Evolutionary conservation across 345 rosid species (phyloP).

Genomic region (rapeseed (Brassica napus)): DNA sequence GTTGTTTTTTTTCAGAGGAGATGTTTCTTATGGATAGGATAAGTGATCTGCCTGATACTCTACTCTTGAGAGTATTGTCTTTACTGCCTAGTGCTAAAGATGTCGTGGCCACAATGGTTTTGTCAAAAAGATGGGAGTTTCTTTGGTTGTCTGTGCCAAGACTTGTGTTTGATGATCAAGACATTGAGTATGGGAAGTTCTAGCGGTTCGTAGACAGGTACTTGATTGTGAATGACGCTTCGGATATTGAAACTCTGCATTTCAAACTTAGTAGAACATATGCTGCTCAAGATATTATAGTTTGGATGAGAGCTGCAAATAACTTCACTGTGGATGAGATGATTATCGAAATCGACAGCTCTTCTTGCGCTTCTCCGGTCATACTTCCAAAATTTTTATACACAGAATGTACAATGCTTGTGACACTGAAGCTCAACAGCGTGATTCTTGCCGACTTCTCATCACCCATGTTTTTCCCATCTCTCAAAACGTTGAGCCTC

Average conservation of each 20-base stretch:
- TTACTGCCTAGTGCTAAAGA: background rate
- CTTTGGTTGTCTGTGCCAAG: conserved; percentile 18
- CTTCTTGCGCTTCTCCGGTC: background rate
- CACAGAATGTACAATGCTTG: background rate
- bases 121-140: conserved; percentile 15
- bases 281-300: background rate
- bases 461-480: background rate
- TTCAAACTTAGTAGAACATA: background rate
- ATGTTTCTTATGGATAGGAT: conserved; percentile 6
- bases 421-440: background rate
- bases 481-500: conserved; percentile 10
- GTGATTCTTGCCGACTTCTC: background rate
- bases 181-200: background rate
- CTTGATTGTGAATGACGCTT: background rate
- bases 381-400: conserved; percentile 11
- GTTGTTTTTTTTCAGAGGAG: background rate
- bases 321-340: background rate
- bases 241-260: background rate
- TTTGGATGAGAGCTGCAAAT: conserved; percentile 11
- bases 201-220: background rate
- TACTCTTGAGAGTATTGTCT: conserved; percentile 13
- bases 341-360: background rate
- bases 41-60: conserved; percentile 9
- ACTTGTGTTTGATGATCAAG: background rate
- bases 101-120: conserved; percentile 9